These are phyloP conservation scores for Annona cherimola DNA, from an alignment of 164 flowering plant species.

Conservation along the genomic window DNA sequence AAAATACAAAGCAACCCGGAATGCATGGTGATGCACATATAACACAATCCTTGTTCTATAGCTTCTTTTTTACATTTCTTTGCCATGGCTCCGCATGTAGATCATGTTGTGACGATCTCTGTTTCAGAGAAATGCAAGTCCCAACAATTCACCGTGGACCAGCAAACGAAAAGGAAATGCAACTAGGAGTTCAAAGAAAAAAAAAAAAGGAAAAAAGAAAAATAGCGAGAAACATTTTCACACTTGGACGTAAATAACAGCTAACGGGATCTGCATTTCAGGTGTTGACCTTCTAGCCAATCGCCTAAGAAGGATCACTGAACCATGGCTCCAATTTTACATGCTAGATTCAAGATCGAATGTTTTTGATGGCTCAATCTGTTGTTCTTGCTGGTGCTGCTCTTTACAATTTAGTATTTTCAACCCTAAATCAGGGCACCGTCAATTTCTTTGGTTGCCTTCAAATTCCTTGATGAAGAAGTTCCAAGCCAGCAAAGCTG, in stretches of 20 bases:
- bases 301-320: too few relatives aligned
- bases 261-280: too few relatives aligned
- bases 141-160: too few relatives aligned
- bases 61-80: background rate
- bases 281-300: too few relatives aligned
- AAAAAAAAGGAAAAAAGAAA: too few relatives aligned
- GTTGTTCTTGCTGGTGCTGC: background rate
- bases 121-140: too few relatives aligned
- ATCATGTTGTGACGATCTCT: too few relatives aligned
- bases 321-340: background rate
- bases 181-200: too few relatives aligned
- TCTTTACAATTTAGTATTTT: conserved; percentile 19
- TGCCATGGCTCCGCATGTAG: too few relatives aligned
- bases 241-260: too few relatives aligned
- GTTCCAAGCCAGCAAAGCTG: conserved; percentile 86
- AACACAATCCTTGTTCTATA: background rate
- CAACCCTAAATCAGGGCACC: background rate
- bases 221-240: too few relatives aligned
- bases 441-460: conserved; percentile 24
- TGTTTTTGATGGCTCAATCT: background rate
- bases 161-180: too few relatives aligned
- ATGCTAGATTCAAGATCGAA: background rate
- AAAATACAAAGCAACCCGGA: background rate
- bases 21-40: background rate
- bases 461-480: conserved; percentile 41